Percentiles rank a stretch among this genome's conserved stretches.
Evolutionary conservation across 106 monocot genomes (phyloP).

Genomic region (Platanthera guangdongensis): DNA sequence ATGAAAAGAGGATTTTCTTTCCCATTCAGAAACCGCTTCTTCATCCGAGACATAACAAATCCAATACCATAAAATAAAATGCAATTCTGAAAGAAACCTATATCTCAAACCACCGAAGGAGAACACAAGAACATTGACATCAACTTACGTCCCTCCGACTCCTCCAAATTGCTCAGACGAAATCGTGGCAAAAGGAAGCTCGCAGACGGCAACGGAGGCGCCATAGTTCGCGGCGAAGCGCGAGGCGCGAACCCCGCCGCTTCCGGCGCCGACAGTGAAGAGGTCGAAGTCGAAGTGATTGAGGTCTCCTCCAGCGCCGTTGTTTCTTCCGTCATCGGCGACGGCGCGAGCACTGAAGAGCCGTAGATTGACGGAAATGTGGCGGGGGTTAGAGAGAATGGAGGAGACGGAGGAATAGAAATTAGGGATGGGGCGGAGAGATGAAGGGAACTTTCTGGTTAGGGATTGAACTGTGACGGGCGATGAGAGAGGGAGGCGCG

Average conservation of each 20-base stretch:
- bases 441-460: constrained; percentile 4
- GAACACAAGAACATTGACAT: background rate
- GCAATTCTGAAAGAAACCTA: constrained; percentile 1
- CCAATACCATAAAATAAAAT: background rate
- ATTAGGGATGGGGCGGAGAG: constrained; percentile 2
- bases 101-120: background rate
- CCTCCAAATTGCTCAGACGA: constrained; percentile 18
- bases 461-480: constrained; percentile 8
- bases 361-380: background rate
- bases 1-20: background rate
- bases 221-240: constrained; percentile 22
- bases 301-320: background rate
- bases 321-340: background rate
- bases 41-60: background rate
- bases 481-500: background rate
- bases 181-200: constrained; percentile 20
- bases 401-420: background rate
- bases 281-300: constrained; percentile 23
- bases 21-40: background rate
- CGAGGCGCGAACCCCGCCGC: constrained; percentile 24
- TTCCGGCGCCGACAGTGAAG: constrained; percentile 25
- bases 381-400: background rate
- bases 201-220: constrained; percentile 20
- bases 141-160: constrained; percentile 17
- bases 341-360: constrained; percentile 4